Base-by-base conservation (phyloP, 1,284 basidiomycete genomes). In the Moesziomyces antarcticus region DNA sequence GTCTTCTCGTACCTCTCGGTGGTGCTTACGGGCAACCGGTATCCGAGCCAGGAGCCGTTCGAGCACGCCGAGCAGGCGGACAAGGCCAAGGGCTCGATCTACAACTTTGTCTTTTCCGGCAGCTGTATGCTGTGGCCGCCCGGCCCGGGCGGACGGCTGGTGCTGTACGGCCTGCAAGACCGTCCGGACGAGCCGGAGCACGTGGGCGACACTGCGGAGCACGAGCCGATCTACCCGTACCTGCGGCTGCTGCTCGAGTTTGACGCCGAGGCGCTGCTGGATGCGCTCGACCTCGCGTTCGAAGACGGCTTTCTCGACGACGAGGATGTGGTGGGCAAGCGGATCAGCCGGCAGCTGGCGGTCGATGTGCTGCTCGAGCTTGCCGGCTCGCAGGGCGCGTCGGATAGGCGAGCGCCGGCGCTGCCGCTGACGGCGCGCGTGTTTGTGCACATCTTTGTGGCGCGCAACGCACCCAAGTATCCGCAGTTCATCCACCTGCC, bases 381-480 rank as follows among this genome's bases (percentile, higher is more conserved):
- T 46, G 49, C 60, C 13, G 51, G 56, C 33, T 5, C 46, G 5
- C 57, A 60, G 27, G 40, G 21, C 18, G 20, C 42, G 5, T 44
- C 24, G 24, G 20, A 35, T 7, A 5, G 40, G 1, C 54, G 24
- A 9, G 47, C 59, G 33, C 65, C 61, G 11, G 50, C 33, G 40
- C 27, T 74, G 56, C 59, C 66, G 9, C 22, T 66, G 42, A 27
- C 60, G 22, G 63, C 67, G 13, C 55, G 63, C 27, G 93, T 92
- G 3, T 93, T 99, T 84, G 88, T 96, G 50, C 90, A 94, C 82
- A 97, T 99, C 74, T 99, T 99, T 85, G 89, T 98, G 61, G 93
- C 97, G 1, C 91, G 95, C 61, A 99, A 98, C 83, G 89, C 97
- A 16, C 93, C 97, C 0, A 99, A 98, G 85, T 99, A 98, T 84